Evolutionary conservation across 164 flowering plant species (phyloP).

Genomic region (Magnolia officinalis): DNA sequence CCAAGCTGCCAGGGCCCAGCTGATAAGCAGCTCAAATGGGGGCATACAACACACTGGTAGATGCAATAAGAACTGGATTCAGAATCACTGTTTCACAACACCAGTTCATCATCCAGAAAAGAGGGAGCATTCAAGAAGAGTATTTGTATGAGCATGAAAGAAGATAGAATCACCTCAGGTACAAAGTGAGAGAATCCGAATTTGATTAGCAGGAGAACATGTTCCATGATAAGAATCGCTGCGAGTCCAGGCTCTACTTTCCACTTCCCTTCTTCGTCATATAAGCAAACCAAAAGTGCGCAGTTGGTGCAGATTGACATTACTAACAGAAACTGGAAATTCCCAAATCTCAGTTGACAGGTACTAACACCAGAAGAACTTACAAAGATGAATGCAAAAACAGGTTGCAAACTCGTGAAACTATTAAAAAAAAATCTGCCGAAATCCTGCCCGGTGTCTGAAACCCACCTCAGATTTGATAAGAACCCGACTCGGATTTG

Average conservation of each 20-base stretch:
- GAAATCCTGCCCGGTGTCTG: no score
- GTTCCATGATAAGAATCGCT: slow-evolving; percentile 87
- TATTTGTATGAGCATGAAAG: neutral
- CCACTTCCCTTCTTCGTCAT: slow-evolving; percentile 80
- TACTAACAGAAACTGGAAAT: slow-evolving; percentile 73
- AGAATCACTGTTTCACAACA: neutral
- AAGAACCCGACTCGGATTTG: no score
- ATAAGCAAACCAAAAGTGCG: slow-evolving; percentile 68
- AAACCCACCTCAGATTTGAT: no score
- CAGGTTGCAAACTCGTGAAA: neutral
- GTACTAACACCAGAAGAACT: neutral
- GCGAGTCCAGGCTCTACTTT: slow-evolving; percentile 90
- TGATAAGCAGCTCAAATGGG: neutral
- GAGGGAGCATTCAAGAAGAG: neutral
- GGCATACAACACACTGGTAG: neutral
- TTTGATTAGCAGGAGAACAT: slow-evolving; percentile 70
- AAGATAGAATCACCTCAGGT: slow-evolving; percentile 61
- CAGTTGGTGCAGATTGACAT: slow-evolving; percentile 87
- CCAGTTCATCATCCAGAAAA: neutral
- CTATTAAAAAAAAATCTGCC: no score
- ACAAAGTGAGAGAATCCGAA: slow-evolving; percentile 82
- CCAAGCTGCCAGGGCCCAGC: neutral
- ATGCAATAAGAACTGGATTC: neutral
- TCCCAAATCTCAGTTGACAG: neutral
- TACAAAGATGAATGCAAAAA: neutral